Percentiles rank a stretch among this genome's conserved stretches.
Evolutionary conservation across 352 stramenopile genomes (phyloP).

Genomic region (Globisporangium takayamanum): DNA sequence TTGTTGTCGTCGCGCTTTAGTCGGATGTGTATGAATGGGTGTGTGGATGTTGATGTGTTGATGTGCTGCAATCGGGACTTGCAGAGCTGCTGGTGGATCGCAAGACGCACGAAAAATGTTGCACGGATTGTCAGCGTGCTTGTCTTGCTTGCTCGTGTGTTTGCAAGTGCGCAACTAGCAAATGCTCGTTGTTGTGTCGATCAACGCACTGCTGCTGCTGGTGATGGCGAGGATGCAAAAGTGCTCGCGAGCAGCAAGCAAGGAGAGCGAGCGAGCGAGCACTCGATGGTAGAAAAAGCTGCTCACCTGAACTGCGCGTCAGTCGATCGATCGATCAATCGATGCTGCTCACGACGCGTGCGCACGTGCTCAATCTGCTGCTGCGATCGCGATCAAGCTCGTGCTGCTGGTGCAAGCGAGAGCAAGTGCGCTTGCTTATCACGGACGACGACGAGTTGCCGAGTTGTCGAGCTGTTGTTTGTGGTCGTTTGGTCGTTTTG

Average conservation of each 20-base stretch:
- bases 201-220: constrained; percentile 4
- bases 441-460: neutral
- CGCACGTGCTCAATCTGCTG: neutral
- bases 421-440: neutral
- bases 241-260: neutral
- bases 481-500: neutral
- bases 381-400: neutral
- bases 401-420: neutral
- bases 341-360: too few relatives aligned
- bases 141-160: too few relatives aligned
- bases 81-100: too few relatives aligned
- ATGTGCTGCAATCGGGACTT: too few relatives aligned
- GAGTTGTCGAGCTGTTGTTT: neutral
- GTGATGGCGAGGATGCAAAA: neutral
- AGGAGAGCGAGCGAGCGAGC: neutral
- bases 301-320: too few relatives aligned
- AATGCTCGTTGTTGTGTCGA: neutral
- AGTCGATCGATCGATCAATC: too few relatives aligned
- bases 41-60: too few relatives aligned
- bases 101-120: too few relatives aligned
- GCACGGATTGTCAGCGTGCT: too few relatives aligned
- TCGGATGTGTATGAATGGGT: too few relatives aligned
- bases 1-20: constrained; percentile 5
- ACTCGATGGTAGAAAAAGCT: too few relatives aligned
- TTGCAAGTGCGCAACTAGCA: too few relatives aligned